A percentile compares a stretch with the other conserved stretches of the same genome.
Evolutionary conservation across 306 rosid species (phyloP).

Genomic region (Lathyrus aphaca): DNA sequence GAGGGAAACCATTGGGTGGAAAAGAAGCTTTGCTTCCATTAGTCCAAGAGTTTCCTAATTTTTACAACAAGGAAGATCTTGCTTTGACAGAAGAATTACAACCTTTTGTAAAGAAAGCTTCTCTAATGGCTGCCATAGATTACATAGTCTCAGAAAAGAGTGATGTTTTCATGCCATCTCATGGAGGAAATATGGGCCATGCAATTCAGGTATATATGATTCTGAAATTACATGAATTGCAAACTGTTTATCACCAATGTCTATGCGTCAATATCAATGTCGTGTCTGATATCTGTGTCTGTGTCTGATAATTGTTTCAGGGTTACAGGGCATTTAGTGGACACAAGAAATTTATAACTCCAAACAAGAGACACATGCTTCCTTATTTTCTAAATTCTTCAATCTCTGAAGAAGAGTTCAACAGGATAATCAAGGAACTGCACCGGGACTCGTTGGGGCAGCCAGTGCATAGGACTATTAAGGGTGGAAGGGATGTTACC

Average conservation of each 20-base stretch:
- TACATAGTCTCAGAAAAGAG: constrained; percentile 85
- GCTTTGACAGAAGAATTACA: constrained; percentile 75
- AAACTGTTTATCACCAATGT: not conserved
- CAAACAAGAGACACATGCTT: constrained; percentile 93
- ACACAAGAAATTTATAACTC: constrained; percentile 92
- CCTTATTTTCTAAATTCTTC: constrained; percentile 70
- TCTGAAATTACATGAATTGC: not conserved
- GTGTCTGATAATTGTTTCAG: constrained; percentile 44
- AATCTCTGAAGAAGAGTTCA: constrained; percentile 74
- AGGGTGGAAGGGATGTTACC: constrained; percentile 80
- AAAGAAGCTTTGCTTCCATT: constrained; percentile 83
- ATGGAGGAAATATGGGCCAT: constrained; percentile 99
- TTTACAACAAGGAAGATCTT: constrained; percentile 84
- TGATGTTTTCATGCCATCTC: constrained; percentile 97
- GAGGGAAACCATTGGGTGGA: constrained; percentile 92
- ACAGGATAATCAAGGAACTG: constrained; percentile 61
- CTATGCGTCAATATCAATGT: not conserved
- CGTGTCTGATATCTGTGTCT: not conserved
- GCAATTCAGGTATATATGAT: constrained; percentile 72
- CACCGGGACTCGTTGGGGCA: constrained; percentile 85
- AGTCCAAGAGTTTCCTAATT: constrained; percentile 59
- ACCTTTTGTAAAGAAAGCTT: constrained; percentile 73
- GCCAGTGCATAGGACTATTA: constrained; percentile 70
- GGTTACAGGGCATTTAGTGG: constrained; percentile 90
- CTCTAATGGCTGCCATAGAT: constrained; percentile 94